Evolutionary conservation across 768 basidiomycete species (phyloP), one percentile per base, ranked within the genome.

Genomic region (Fomitopsis pulvina): DNA sequence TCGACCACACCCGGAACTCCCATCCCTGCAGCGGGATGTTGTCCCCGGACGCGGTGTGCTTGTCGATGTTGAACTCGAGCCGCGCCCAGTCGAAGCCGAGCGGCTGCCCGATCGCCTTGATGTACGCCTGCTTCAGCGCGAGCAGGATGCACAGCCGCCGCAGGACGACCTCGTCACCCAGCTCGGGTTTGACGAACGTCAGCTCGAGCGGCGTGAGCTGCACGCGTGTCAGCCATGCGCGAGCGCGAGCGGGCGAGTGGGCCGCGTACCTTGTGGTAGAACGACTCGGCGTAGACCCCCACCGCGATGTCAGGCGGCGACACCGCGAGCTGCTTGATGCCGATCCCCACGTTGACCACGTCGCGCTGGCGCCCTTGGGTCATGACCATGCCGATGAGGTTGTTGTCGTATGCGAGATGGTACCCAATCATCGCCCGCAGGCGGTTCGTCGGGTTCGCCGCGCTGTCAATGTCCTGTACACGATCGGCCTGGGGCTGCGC

Each of bases 1-100:
- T 79, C 50, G 76, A 77, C 76, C 86, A 92, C 37, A 92, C 70
- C 7, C 90, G 78, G 66, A 92, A 91, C 63, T 92, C 90, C 90
- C 90, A 92, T 0, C 90, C 90, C 18, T 74, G 71, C 0, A 92
- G 71, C 1, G 79, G 76, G 39, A 79, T 76, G 4, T 80, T 79
- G 63, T 92, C 90, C 1, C 84, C 85, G 1, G 68, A 73, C 6
- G 83, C 85, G 2, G 66, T 73, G 53, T 78, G 70, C 30, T 75
- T 75, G 56, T 83, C 72, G 41, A 91, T 77, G 65, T 90, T 80
- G 71, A 90, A 89, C 56, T 91, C 86, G 53, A 92, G 79, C 2
- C 88, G 81, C 4, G 83, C 80, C 68, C 75, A 87, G 68, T 91
- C 87, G 63, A 92, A 90, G 1, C 86, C 87, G 14, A 80, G 66